Evolutionary conservation across 495 filamentous ascomycete genomes (phyloP).

Genomic region (Hypoxylon subgilvum): DNA sequence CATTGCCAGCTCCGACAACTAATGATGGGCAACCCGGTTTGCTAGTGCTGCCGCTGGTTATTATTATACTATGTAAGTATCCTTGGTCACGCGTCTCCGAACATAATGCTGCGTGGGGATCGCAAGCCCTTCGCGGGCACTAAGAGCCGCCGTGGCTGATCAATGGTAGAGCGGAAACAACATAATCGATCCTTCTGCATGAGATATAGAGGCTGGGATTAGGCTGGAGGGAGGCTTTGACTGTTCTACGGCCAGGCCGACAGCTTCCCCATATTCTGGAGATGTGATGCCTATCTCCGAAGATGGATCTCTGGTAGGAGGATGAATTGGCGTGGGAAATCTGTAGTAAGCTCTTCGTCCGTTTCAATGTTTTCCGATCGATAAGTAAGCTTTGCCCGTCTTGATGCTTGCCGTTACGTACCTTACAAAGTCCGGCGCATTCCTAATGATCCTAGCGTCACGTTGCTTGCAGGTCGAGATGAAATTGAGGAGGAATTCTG

Average conservation of each 20-base stretch:
- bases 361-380: constrained; percentile 19
- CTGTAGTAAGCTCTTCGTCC: constrained; percentile 27
- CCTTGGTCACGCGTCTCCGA: background rate
- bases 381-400: constrained; percentile 21
- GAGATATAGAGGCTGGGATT: background rate
- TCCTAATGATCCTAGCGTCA: constrained; percentile 26
- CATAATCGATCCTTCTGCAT: background rate
- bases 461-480: constrained; percentile 27
- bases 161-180: constrained; percentile 5
- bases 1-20: background rate
- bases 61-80: too few species aligned
- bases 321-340: constrained; percentile 13
- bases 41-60: background rate
- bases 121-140: background rate
- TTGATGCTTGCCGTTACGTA: constrained; percentile 5
- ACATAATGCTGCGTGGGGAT: constrained; percentile 11
- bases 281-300: constrained; percentile 13
- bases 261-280: constrained; percentile 6
- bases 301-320: constrained; percentile 16
- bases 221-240: too few species aligned
- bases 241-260: background rate
- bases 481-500: constrained; percentile 35
- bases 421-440: constrained; percentile 5
- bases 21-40: background rate
- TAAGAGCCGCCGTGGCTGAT: constrained; percentile 22